Evolutionary conservation across 2,329 filamentous ascomycete genomes (phyloP).

Genomic region (Pestalotiopsis sp.): DNA sequence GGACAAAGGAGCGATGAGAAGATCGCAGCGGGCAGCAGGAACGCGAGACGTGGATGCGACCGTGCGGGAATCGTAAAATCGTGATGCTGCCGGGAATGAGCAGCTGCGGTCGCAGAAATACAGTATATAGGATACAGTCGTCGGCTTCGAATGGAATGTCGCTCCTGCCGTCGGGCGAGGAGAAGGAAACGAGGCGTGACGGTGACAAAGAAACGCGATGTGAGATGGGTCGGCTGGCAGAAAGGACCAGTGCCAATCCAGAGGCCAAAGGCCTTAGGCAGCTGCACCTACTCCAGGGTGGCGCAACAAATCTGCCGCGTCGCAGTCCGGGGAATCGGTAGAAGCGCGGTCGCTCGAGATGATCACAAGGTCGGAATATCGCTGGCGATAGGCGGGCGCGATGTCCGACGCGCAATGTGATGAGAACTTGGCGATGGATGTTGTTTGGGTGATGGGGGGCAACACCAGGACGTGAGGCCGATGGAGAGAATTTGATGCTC

Average conservation of each 20-base stretch:
- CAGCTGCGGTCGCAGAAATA: conserved; percentile 24
- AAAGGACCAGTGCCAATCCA: conserved; percentile 15
- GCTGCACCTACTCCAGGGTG: conserved; percentile 30
- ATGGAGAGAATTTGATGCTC: neutral
- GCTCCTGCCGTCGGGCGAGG: neutral
- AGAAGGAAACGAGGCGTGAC: neutral
- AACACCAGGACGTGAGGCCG: neutral
- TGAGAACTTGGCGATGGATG: conserved; percentile 28
- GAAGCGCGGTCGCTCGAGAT: conserved; percentile 20
- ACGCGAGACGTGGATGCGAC: neutral
- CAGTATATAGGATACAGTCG: conserved; percentile 13
- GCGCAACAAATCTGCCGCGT: conserved; percentile 25
- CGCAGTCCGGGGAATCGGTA: conserved; percentile 14
- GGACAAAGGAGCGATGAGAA: conserved; percentile 2
- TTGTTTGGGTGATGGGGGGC: conserved; percentile 4
- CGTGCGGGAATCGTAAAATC: conserved; percentile 11
- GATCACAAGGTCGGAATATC: conserved; percentile 35
- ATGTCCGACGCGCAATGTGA: conserved; percentile 57
- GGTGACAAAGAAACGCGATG: neutral
- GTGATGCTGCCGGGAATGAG: conserved; percentile 7
- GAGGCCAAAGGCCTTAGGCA: conserved; percentile 42
- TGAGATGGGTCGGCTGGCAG: conserved; percentile 20
- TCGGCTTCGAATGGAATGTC: neutral
- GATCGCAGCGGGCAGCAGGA: neutral
- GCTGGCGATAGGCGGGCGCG: conserved; percentile 38